Evolutionary conservation across 495 filamentous ascomycete species (phyloP).

Genomic region (Hypoxylon fragiforme): DNA sequence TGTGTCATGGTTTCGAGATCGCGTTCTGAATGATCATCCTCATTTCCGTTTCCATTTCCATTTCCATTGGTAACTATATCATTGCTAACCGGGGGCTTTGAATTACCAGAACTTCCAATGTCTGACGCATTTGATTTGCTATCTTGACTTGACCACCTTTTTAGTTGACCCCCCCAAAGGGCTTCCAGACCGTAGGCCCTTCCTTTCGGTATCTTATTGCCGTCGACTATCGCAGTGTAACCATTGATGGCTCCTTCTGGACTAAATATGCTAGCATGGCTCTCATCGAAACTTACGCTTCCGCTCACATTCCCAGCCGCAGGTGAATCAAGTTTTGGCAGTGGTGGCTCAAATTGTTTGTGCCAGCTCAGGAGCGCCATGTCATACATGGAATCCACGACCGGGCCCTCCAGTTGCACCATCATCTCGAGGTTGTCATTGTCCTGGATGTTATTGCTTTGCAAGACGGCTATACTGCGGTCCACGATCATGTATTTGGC

Average conservation of each 20-base stretch:
- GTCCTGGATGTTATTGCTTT: slow-evolving; percentile 79
- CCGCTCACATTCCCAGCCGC: slow-evolving; percentile 45
- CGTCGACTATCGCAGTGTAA: slow-evolving; percentile 34
- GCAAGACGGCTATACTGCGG: slow-evolving; percentile 64
- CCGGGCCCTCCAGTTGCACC: slow-evolving; percentile 73
- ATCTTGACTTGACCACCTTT: not conserved
- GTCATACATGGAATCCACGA: slow-evolving; percentile 76
- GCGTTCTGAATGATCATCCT: not conserved
- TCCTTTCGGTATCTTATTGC: slow-evolving; percentile 18
- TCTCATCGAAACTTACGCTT: slow-evolving; percentile 24
- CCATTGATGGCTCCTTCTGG: slow-evolving; percentile 35
- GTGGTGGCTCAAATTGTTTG: slow-evolving; percentile 61
- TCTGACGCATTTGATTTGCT: not conserved
- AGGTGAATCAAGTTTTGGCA: slow-evolving; percentile 59
- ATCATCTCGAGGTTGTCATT: slow-evolving; percentile 83
- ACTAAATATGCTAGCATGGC: slow-evolving; percentile 30
- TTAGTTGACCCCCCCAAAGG: not conserved
- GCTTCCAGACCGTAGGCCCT: slow-evolving; percentile 27
- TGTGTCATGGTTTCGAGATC: not conserved
- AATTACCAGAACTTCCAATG: not conserved
- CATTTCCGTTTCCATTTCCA: not conserved
- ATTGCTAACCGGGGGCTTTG: too few relatives aligned
- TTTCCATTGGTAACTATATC: too few relatives aligned
- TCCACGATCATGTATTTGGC: slow-evolving; percentile 79
- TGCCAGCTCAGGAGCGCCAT: slow-evolving; percentile 72